These are phyloP conservation scores for Leishmania turanica DNA, from an alignment of 208 protist genomes.

Conservation along the genomic window DNA sequence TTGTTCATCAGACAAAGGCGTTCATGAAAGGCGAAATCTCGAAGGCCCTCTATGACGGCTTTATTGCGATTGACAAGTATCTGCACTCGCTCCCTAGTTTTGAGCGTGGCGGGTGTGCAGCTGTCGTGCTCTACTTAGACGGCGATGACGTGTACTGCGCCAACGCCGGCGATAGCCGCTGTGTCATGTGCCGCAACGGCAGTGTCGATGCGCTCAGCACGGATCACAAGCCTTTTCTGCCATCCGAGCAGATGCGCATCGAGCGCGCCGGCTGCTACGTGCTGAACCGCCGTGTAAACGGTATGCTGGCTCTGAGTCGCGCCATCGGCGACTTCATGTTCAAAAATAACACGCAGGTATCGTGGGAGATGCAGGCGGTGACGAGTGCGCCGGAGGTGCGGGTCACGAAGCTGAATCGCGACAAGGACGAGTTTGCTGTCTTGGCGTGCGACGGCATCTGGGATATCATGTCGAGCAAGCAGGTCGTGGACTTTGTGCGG, in stretches of 20 bases:
- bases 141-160: conserved; percentile 85
- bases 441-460: conserved; percentile 95
- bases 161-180: conserved; percentile 94
- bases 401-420: conserved; percentile 60
- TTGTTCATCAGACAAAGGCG: conserved; percentile 60
- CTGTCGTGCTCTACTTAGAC: conserved; percentile 79
- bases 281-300: conserved; percentile 92
- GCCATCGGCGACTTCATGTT: conserved; percentile 96
- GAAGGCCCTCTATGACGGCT: conserved; percentile 85
- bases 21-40: conserved; percentile 61
- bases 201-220: conserved; percentile 88
- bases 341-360: conserved; percentile 83
- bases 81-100: conserved; percentile 46
- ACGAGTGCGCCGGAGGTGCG: conserved; percentile 89
- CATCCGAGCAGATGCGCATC: conserved; percentile 86
- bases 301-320: conserved; percentile 93
- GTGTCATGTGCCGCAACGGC: conserved; percentile 85
- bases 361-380: conserved; percentile 91
- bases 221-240: conserved; percentile 94
- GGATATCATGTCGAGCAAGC: conserved; percentile 91
- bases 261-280: conserved; percentile 92
- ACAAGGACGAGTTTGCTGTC: conserved; percentile 88
- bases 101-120: conserved; percentile 89
- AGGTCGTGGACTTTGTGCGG: conserved; percentile 85
- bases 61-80: conserved; percentile 84